Percentiles rank a stretch among this genome's conserved stretches.
These are phyloP conservation scores for Venturiaceae sp. DNA, from an alignment of 2,329 filamentous ascomycete genomes.

Conservation along the genomic window DNA sequence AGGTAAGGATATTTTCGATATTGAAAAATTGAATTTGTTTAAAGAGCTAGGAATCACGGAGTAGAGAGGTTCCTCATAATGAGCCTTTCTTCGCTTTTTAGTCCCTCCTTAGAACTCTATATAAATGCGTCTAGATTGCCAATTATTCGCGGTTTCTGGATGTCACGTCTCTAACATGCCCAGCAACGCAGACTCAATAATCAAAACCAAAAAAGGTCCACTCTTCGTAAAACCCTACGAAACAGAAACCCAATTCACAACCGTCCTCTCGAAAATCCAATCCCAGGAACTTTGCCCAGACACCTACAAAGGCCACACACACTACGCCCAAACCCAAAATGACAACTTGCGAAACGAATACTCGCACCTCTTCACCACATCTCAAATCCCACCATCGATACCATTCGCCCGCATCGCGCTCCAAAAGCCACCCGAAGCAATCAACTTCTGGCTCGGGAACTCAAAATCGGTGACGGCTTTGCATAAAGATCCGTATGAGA, in stretches of 20 bases:
- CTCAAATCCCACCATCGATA: conserved; percentile 53
- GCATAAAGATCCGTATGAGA: conserved; percentile 80
- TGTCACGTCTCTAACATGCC: background rate
- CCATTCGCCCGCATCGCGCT: conserved; percentile 67
- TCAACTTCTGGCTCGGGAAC: conserved; percentile 53
- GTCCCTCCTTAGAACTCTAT: too few species aligned
- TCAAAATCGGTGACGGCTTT: conserved; percentile 58
- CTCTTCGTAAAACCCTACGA: conserved; percentile 65
- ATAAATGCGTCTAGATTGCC: too few species aligned
- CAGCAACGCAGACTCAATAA: conserved; percentile 49
- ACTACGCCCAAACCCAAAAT: conserved; percentile 8
- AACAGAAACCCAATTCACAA: conserved; percentile 49
- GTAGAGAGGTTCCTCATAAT: too few species aligned
- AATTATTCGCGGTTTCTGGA: too few species aligned
- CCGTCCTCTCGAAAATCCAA: conserved; percentile 53
- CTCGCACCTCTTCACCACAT: conserved; percentile 41
- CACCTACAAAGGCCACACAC: background rate
- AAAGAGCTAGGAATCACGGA: background rate
- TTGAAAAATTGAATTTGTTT: background rate
- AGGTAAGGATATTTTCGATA: conserved; percentile 16
- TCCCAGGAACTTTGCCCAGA: conserved; percentile 36
- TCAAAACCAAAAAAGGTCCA: conserved; percentile 48
- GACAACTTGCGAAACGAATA: conserved; percentile 75
- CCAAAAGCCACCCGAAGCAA: conserved; percentile 55
- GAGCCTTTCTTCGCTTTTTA: too few species aligned